Evolutionary conservation across 1,284 basidiomycete species (phyloP).

Genomic region (Dichomitus squalens): DNA sequence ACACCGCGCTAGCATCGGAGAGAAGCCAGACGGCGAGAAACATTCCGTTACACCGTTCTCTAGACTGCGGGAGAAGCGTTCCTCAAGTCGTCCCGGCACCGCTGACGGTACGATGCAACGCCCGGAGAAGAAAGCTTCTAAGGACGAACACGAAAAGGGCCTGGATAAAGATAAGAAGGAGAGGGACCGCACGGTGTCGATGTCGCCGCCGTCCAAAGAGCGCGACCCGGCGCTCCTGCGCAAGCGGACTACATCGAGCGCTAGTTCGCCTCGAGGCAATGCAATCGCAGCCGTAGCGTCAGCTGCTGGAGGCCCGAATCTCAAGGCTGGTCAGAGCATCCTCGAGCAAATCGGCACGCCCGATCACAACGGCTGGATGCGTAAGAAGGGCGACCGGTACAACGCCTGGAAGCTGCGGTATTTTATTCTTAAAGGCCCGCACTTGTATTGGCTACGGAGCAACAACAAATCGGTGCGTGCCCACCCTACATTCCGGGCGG

Average conservation of each 20-base stretch:
- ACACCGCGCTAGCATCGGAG: constrained; percentile 17
- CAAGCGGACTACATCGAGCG: constrained; percentile 50
- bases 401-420: constrained; percentile 93
- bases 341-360: constrained; percentile 87
- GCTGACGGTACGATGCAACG: constrained; percentile 33
- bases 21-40: constrained; percentile 33
- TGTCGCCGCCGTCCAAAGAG: constrained; percentile 26
- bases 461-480: constrained; percentile 64
- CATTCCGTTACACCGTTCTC: constrained; percentile 47
- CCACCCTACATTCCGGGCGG: neutral
- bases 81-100: constrained; percentile 40
- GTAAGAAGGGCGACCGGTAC: constrained; percentile 94
- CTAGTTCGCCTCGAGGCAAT: constrained; percentile 2
- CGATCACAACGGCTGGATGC: constrained; percentile 92
- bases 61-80: constrained; percentile 40
- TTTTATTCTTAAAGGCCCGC: constrained; percentile 92
- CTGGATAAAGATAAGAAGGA: constrained; percentile 23
- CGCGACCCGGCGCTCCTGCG: constrained; percentile 41
- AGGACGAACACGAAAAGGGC: constrained; percentile 6
- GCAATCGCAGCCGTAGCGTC: neutral
- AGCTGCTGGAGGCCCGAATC: constrained; percentile 32
- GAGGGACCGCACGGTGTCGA: constrained; percentile 17
- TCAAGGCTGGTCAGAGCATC: constrained; percentile 72
- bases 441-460: constrained; percentile 85
- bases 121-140: constrained; percentile 16